Conservation (phyloP, 768 basidiomycete species). For the Hericium alpestre region DNA sequence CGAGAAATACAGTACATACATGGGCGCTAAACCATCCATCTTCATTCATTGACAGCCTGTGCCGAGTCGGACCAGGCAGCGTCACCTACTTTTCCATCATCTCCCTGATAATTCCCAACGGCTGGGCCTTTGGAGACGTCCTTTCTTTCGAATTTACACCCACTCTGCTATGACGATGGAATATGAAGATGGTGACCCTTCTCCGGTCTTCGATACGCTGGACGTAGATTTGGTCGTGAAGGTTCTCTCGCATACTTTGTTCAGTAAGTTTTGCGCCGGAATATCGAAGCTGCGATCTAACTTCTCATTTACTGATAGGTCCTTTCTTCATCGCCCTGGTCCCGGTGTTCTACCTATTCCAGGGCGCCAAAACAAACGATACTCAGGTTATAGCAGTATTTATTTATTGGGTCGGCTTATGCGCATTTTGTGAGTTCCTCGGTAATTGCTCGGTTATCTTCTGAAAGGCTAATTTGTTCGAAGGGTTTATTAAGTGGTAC, state of each 20-base stretch:
- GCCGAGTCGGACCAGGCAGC: background rate
- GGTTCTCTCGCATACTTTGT: conserved; percentile 65
- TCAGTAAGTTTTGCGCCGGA: conserved; percentile 46
- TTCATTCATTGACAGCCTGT: no score
- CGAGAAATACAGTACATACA: no score
- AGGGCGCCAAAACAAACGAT: conserved; percentile 44
- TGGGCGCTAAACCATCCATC: no score
- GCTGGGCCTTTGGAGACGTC: conserved; percentile 1
- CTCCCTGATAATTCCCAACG: background rate
- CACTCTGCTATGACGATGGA: background rate
- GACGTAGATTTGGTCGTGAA: conserved; percentile 74
- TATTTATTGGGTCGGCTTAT: conserved; percentile 49
- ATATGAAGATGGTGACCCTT: conserved; percentile 1
- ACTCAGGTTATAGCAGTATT: conserved; percentile 40
- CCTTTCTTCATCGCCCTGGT: conserved; percentile 80
- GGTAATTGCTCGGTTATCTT: background rate
- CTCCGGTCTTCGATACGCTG: conserved; percentile 54
- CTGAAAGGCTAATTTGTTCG: conserved; percentile 1
- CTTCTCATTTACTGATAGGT: conserved; percentile 30
- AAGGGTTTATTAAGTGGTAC: conserved; percentile 57
- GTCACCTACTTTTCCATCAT: background rate
- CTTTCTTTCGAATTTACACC: background rate
- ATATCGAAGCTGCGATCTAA: background rate
- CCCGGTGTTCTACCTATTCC: conserved; percentile 69
- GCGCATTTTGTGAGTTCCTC: conserved; percentile 51